A percentile compares a stretch with the other conserved stretches of the same genome.
Evolutionary conservation across 805 yeast species (phyloP).

Genomic region (Lachancea nothofagi): DNA sequence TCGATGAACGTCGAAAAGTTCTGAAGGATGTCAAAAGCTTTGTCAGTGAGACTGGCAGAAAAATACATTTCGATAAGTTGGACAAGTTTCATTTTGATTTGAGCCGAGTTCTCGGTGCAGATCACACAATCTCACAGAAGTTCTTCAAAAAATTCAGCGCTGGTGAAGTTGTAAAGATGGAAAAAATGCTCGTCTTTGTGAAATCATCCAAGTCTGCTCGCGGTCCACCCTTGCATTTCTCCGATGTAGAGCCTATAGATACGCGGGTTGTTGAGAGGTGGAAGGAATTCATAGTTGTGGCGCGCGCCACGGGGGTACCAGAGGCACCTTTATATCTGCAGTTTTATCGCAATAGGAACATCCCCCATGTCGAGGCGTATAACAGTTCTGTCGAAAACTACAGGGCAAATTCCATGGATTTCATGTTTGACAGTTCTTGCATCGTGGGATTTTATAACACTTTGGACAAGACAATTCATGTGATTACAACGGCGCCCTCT

Average conservation of each 20-base stretch:
- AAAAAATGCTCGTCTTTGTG: slow-evolving; percentile 63
- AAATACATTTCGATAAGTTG: slow-evolving; percentile 10
- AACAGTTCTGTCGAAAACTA: slow-evolving; percentile 2
- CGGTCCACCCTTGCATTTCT: slow-evolving; percentile 34
- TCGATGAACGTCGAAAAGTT: not conserved
- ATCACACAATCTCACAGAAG: slow-evolving; percentile 13
- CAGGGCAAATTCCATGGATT: slow-evolving; percentile 28
- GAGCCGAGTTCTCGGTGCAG: slow-evolving; percentile 1
- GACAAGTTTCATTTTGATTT: slow-evolving; percentile 13
- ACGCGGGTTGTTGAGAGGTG: slow-evolving; percentile 64
- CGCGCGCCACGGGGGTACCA: slow-evolving; percentile 51
- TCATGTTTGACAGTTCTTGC: slow-evolving; percentile 28
- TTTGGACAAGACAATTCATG: slow-evolving; percentile 63
- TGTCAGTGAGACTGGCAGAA: slow-evolving; percentile 14
- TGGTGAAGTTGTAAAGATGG: slow-evolving; percentile 64
- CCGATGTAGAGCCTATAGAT: slow-evolving; percentile 47
- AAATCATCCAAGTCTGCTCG: slow-evolving; percentile 34
- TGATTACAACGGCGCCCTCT: slow-evolving; percentile 32
- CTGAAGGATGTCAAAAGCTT: slow-evolving; percentile 5
- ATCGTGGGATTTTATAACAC: slow-evolving; percentile 53
- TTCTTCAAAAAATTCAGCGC: slow-evolving; percentile 34
- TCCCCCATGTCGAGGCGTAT: slow-evolving; percentile 18
- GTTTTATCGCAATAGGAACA: slow-evolving; percentile 47
- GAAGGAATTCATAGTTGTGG: slow-evolving; percentile 73
- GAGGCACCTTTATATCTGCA: slow-evolving; percentile 56